Evolutionary conservation across 176 grass and related monocot genomes (phyloP), one percentile per base, ranked within the genome.

Genomic region (Urochloa ruziziensis): DNA sequence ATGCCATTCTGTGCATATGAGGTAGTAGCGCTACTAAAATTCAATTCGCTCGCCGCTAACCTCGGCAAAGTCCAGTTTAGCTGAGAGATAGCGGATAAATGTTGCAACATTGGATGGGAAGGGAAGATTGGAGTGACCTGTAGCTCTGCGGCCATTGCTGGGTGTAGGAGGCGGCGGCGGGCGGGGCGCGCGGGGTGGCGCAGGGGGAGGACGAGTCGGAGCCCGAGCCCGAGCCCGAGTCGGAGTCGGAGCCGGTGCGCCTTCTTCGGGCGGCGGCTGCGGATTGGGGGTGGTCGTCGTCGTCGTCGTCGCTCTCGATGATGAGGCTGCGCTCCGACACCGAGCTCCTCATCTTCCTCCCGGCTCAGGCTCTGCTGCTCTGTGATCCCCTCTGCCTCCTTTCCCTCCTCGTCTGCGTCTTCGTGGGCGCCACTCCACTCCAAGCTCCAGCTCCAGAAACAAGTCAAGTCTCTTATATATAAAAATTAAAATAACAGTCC

Each of bases 101-200:
- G n/a, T n/a, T n/a, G n/a, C n/a, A n/a, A n/a, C n/a, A n/a, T n/a
- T n/a, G n/a, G n/a, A n/a, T n/a, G n/a, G 28, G 39, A 48, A 19
- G 25, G 19, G 11, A 65, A 7, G 24, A 57, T 27, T 40, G 3
- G 24, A 5, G 12, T 61, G 75, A 97, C 94, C 94, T 97, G 96
- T 98, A 98, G 64, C 96, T 98, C 87, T 95, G 96, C 67, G 93
- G 96, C 96, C 91, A 95, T 71, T 89, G 86, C 29, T 93, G 88
- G 71, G 83, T 87, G 87, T 98, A 95, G 29, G 93, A 98, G 64
- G 79, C 40, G 0, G 85, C 69, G 88, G 73, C 81, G 91, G 93
- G 90, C 88, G 14, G 32, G 27, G 23, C 72, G 49, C 42, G 75
- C 47, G 80, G 85, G 56, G 62, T 88, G 83, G 53, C 64, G 84